phyloP scores from a whole-genome alignment of 2,329 filamentous ascomycete species.

The Ophiobolus disseminans region DNA sequence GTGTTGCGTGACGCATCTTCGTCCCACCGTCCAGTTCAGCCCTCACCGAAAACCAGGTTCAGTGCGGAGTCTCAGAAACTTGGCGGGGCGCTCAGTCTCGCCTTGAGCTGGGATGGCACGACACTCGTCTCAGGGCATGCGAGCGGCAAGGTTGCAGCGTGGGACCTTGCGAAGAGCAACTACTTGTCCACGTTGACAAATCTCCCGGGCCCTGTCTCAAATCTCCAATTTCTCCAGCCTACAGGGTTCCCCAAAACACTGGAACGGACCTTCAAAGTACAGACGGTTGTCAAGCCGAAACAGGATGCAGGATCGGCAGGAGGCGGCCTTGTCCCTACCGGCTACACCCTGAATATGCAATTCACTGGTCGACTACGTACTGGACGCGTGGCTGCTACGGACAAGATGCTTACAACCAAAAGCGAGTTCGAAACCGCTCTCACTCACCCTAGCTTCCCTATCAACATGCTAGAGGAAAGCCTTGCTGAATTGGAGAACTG shows the following conservation, averaged over 20 bases:
- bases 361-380: constrained; percentile 52
- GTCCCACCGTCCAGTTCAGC: constrained; percentile 60
- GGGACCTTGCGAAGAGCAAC: constrained; percentile 77
- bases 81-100: constrained; percentile 71
- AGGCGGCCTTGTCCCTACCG: constrained; percentile 55
- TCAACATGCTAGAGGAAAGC: constrained; percentile 48
- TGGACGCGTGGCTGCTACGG: constrained; percentile 40
- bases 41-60: constrained; percentile 50
- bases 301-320: constrained; percentile 59
- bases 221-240: constrained; percentile 75
- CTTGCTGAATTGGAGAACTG: constrained; percentile 45
- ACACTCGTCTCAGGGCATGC: constrained; percentile 80
- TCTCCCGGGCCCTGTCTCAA: constrained; percentile 82
- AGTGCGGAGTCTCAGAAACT: constrained; percentile 66
- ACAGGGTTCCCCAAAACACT: constrained; percentile 53
- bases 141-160: constrained; percentile 78
- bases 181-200: constrained; percentile 72
- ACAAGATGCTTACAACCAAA: constrained; percentile 19
- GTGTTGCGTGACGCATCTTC: constrained; percentile 61
- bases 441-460: constrained; percentile 53
- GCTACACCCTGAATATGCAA: constrained; percentile 71
- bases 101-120: constrained; percentile 82
- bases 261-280: constrained; percentile 57
- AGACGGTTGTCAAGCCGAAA: constrained; percentile 80
- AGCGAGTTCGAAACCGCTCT: constrained; percentile 51